Evolutionary conservation across 345 rosid genomes (phyloP).

Genomic region (Aquilaria yunnanensis): DNA sequence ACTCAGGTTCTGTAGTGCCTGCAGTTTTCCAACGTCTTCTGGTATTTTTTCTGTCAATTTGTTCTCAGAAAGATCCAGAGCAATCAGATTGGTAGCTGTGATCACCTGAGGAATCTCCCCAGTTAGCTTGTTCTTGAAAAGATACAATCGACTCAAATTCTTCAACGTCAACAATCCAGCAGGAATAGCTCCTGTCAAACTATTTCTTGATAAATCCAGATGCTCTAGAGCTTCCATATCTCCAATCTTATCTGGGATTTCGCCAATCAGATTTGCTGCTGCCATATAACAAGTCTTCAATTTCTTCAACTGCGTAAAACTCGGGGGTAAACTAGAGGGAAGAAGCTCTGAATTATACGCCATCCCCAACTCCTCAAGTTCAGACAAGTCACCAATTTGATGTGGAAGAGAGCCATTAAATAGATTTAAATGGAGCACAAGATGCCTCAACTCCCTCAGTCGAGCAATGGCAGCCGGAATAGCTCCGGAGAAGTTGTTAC

Average conservation of each 20-base stretch:
- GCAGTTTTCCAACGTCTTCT: constrained; percentile 38
- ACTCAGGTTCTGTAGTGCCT: constrained; percentile 17
- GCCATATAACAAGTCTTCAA: constrained; percentile 23
- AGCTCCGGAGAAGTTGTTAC: constrained; percentile 36
- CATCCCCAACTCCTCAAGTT: constrained; percentile 28
- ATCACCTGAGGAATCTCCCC: constrained; percentile 44
- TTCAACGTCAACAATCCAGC: constrained; percentile 30
- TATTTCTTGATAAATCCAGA: constrained; percentile 27
- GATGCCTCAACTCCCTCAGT: constrained; percentile 24
- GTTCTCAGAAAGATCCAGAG: constrained; percentile 40
- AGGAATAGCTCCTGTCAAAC: constrained; percentile 37
- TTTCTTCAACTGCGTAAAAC: constrained; percentile 32
- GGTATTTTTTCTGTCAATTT: constrained; percentile 45
- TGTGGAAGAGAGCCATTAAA: constrained; percentile 35
- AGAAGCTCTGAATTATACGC: constrained; percentile 15
- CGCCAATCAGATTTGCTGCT: constrained; percentile 38
- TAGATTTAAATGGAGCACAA: constrained; percentile 20
- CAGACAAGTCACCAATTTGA: constrained; percentile 30
- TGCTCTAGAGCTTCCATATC: constrained; percentile 34
- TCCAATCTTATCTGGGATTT: constrained; percentile 34
- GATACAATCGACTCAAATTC: constrained; percentile 31
- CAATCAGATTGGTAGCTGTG: constrained; percentile 20
- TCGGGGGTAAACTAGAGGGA: constrained; percentile 27
- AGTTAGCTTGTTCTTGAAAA: constrained; percentile 22
- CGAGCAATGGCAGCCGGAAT: constrained; percentile 35